Percentiles rank a stretch among this genome's conserved stretches.
phyloP scores from a whole-genome alignment of 129 eudicot species.

The Dittrichia graveolens region DNA sequence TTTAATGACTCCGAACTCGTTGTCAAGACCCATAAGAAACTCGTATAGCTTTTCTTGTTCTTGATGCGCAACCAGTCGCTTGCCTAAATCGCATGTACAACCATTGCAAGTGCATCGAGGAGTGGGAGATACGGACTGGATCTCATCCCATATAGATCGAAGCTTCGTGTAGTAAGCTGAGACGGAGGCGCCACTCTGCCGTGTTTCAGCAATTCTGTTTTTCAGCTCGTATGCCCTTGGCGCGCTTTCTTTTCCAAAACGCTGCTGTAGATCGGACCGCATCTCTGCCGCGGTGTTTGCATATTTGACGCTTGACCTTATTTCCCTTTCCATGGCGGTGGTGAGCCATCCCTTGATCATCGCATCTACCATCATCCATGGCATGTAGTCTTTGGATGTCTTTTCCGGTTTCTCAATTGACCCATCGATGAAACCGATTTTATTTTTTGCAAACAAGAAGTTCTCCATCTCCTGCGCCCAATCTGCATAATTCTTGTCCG shows the following conservation, averaged over 20 bases:
- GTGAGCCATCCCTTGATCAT: slow-evolving; percentile 1
- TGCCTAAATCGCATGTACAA: not conserved
- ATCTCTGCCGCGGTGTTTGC: not conserved
- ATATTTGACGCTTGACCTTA: not conserved
- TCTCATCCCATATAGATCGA: not conserved
- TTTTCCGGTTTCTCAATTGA: not conserved
- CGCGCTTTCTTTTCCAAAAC: not conserved
- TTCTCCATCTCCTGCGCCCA: slow-evolving; percentile 3
- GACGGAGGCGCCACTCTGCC: not conserved
- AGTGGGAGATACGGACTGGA: not conserved
- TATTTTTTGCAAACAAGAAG: not conserved
- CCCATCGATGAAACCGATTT: not conserved
- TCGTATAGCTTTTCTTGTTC: not conserved
- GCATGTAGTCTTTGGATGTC: slow-evolving; percentile 4
- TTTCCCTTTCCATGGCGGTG: not conserved
- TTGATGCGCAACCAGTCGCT: not conserved
- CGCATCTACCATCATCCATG: slow-evolving; percentile 2
- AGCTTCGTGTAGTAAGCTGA: slow-evolving; percentile 8
- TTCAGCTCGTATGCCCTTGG: slow-evolving; percentile 9
- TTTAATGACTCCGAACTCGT: not conserved
- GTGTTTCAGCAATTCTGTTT: not conserved
- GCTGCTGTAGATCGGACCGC: not conserved
- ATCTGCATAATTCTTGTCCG: slow-evolving; percentile 6
- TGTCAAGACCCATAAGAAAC: slow-evolving; percentile 6
- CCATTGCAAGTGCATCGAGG: not conserved